Evolutionary conservation across 441 rosid genomes (phyloP).

Genomic region (Aquilaria agallochum): DNA sequence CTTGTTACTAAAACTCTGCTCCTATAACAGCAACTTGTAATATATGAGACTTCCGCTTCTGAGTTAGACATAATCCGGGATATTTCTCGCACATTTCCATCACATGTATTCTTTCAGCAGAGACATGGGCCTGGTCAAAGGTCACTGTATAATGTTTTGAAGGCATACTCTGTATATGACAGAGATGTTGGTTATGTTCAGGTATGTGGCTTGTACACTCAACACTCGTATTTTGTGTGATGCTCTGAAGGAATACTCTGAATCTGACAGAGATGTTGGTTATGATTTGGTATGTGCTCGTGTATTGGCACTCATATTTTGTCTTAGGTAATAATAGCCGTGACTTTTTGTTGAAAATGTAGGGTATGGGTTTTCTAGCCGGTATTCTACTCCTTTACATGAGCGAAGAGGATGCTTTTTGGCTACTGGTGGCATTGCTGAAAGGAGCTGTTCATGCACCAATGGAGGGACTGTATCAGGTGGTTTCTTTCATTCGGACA

Average conservation of each 20-base stretch:
- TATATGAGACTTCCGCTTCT: slow-evolving; percentile 92
- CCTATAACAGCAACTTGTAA: slow-evolving; percentile 77
- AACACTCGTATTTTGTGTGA: slow-evolving; percentile 33
- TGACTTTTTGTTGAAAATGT: slow-evolving; percentile 25
- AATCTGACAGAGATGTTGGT: slow-evolving; percentile 88
- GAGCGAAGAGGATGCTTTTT: slow-evolving; percentile 98
- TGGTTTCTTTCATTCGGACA: slow-evolving; percentile 20
- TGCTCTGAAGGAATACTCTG: slow-evolving; percentile 95
- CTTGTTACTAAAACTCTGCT: slow-evolving; percentile 13
- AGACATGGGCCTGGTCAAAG: slow-evolving; percentile 98
- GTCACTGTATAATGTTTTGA: slow-evolving; percentile 90
- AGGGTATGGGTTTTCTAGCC: slow-evolving; percentile 97
- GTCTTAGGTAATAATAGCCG: slow-evolving; percentile 12
- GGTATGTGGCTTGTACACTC: slow-evolving; percentile 33
- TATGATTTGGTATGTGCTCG: slow-evolving; percentile 72
- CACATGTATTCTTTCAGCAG: slow-evolving; percentile 97
- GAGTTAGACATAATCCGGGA: slow-evolving; percentile 92
- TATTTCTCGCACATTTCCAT: slow-evolving; percentile 92
- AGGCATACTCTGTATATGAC: slow-evolving; percentile 95
- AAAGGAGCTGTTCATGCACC: slow-evolving; percentile 99
- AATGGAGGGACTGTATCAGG: slow-evolving; percentile 97
- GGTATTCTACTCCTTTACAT: slow-evolving; percentile 93
- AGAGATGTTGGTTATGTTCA: slow-evolving; percentile 98
- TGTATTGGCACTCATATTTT: not conserved
- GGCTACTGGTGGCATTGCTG: slow-evolving; percentile 92